Base-by-base conservation (phyloP, 2,329 filamentous ascomycete genomes). In the Diaporthe capsici region DNA sequence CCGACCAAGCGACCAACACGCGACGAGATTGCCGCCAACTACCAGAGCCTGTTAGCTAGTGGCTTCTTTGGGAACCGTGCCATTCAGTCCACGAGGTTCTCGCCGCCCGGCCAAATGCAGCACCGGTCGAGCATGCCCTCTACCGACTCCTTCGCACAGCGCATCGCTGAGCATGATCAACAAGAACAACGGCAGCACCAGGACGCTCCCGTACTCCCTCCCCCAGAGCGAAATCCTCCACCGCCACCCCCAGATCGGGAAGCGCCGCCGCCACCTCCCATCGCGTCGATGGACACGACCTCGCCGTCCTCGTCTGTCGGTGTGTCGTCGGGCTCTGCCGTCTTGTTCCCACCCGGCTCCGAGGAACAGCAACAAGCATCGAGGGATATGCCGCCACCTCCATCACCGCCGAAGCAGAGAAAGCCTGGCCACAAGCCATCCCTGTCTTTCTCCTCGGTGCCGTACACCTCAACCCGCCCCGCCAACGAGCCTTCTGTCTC, bases 31-130 rank as follows among this genome's bases (percentile, higher is more conserved):
- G 78, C 90, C 80, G 86, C 87, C 76, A 91, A 85, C 80, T 92
- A 92, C 81, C 87, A 90, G 78, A 83, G 89, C 78, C 86, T 92
- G 74, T 85, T 91, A 78, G 87, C 88, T 3, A 86, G 86, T 8
- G 90, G 90, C 76, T 92, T 92, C 86, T 92, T 92, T 81, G 85
- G 87, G 63, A 84, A 87, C 34, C 89, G 91, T 77, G 89, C 90
- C 71, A 91, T 91, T 76, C 87, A 89, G 76, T 90, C 89, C 6
- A 90, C 88, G 1, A 85, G 90, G 4, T 88, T 88, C 80, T 87
- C 84, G 2, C 80, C 81, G 31, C 82, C 79, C 17, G 74, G 76
- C 53, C 68, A 60, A 10, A 71, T 49, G 42, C 55, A 28, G 34
- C 44, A 76, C 31, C 58, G 55, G 17, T 42, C 49, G 28, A 72